Percentiles rank a stretch among this genome's conserved stretches.
Evolutionary conservation across 192 early-diverging fungal genomes (phyloP).

Genomic region (Thamnidium elegans): DNA sequence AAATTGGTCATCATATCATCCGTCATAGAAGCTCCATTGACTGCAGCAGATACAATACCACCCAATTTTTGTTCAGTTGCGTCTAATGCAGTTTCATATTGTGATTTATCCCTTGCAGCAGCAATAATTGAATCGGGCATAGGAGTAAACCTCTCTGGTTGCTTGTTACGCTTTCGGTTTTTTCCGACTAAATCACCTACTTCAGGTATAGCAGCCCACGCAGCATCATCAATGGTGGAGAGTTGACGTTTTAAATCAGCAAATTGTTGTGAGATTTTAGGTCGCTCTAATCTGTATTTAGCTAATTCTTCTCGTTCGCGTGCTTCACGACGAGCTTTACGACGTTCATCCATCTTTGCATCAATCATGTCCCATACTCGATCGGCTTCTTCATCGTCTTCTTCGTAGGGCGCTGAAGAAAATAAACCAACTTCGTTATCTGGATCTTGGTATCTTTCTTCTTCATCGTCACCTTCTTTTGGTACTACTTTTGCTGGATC

Average conservation of each 20-base stretch:
- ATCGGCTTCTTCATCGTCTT: slow-evolving; percentile 98
- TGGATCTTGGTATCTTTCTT: slow-evolving; percentile 80
- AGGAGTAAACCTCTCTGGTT: slow-evolving; percentile 52
- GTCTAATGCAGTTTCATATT: slow-evolving; percentile 59
- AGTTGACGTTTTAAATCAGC: slow-evolving; percentile 86
- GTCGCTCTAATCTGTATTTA: slow-evolving; percentile 61
- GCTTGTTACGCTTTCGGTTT: slow-evolving; percentile 60
- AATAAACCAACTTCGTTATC: slow-evolving; percentile 95
- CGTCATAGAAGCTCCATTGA: slow-evolving; percentile 3
- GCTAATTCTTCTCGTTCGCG: slow-evolving; percentile 70
- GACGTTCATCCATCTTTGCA: slow-evolving; percentile 83
- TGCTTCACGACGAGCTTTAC: slow-evolving; percentile 70
- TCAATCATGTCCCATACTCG: slow-evolving; percentile 88
- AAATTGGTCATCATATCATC: slow-evolving; percentile 80
- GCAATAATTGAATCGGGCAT: slow-evolving; percentile 65
- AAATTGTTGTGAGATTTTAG: slow-evolving; percentile 88
- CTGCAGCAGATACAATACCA: slow-evolving; percentile 59
- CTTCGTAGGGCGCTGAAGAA: slow-evolving; percentile 82
- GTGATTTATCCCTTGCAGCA: slow-evolving; percentile 49
- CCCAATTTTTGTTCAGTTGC: slow-evolving; percentile 55
- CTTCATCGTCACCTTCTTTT: slow-evolving; percentile 64
- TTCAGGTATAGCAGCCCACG: slow-evolving; percentile 81
- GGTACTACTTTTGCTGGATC: slow-evolving; percentile 14
- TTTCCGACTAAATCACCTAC: slow-evolving; percentile 86
- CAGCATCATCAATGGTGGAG: slow-evolving; percentile 70